These are phyloP conservation scores for Diplogelasinospora grovesii DNA, from an alignment of 495 filamentous ascomycete species.

Conservation along the genomic window DNA sequence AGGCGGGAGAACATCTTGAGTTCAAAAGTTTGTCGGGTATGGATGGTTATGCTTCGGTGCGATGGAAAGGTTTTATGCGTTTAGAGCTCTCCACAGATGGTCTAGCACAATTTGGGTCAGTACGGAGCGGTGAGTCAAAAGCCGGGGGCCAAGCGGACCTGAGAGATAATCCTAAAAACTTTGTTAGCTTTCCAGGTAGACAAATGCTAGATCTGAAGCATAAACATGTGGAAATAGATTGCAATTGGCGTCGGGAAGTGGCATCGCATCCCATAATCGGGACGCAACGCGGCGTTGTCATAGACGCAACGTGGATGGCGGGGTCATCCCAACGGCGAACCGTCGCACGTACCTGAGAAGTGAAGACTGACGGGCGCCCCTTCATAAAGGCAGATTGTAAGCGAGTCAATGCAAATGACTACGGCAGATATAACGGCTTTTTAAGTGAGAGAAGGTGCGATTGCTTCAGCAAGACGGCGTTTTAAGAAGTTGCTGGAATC, in stretches of 20 bases:
- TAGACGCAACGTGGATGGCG: too few species aligned
- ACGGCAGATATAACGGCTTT: too few species aligned
- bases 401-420: slow-evolving; percentile 20
- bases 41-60: slow-evolving; percentile 13
- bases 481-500: slow-evolving; percentile 10
- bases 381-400: slow-evolving; percentile 72
- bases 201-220: too few species aligned
- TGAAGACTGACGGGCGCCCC: slow-evolving; percentile 88
- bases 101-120: slow-evolving; percentile 48
- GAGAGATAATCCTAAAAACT: slow-evolving; percentile 81
- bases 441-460: too few species aligned
- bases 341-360: slow-evolving; percentile 71
- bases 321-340: too few species aligned
- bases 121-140: slow-evolving; percentile 39
- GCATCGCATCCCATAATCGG: too few species aligned
- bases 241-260: too few species aligned
- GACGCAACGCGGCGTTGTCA: too few species aligned
- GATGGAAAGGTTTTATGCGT: slow-evolving; percentile 28
- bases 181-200: too few species aligned
- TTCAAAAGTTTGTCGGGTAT: slow-evolving; percentile 10
- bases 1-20: slow-evolving; percentile 65
- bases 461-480: too few species aligned
- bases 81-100: slow-evolving; percentile 93
- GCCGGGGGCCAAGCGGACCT: slow-evolving; percentile 48
- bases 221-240: too few species aligned